phyloP scores from a whole-genome alignment of 495 filamentous ascomycete species.

The Usnea hakonensis region DNA sequence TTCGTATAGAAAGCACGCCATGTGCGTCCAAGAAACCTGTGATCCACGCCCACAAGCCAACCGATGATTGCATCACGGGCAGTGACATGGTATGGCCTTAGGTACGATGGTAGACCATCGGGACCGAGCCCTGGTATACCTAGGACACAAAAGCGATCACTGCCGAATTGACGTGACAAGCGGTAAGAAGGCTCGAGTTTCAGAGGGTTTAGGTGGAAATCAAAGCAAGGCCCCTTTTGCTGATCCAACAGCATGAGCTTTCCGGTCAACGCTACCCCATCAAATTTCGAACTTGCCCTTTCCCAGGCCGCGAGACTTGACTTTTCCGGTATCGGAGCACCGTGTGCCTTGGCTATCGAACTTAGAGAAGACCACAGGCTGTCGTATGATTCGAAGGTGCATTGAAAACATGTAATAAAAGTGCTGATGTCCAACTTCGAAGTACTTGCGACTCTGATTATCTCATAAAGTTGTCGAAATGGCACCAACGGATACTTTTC shows the following conservation, averaged over 20 bases:
- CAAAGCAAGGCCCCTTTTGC: slow-evolving; percentile 34
- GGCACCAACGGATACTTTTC: slow-evolving; percentile 21
- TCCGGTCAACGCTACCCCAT: slow-evolving; percentile 38
- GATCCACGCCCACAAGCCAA: slow-evolving; percentile 39
- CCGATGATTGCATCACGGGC: slow-evolving; percentile 33
- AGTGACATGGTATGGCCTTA: slow-evolving; percentile 26
- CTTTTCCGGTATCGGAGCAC: slow-evolving; percentile 33
- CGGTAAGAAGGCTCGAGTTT: slow-evolving; percentile 40
- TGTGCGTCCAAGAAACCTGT: slow-evolving; percentile 36
- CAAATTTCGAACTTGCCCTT: slow-evolving; percentile 33
- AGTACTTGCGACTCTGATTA: slow-evolving; percentile 34
- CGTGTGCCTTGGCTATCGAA: slow-evolving; percentile 28
- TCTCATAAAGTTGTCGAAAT: slow-evolving; percentile 40
- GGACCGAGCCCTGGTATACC: slow-evolving; percentile 33
- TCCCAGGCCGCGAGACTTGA: slow-evolving; percentile 38
- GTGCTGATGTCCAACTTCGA: slow-evolving; percentile 32
- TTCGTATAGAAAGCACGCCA: slow-evolving; percentile 45
- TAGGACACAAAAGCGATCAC: slow-evolving; percentile 41
- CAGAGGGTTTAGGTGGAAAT: slow-evolving; percentile 36
- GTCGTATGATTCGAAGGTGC: slow-evolving; percentile 29
- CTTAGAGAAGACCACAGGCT: slow-evolving; percentile 37
- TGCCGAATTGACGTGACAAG: slow-evolving; percentile 42
- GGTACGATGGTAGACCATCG: slow-evolving; percentile 32
- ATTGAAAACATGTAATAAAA: slow-evolving; percentile 26
- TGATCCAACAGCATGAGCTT: slow-evolving; percentile 35